A percentile compares a stretch with the other conserved stretches of the same genome.
Conservation (phyloP, 345 rosid genomes). For the Gynandropsis gynandra region DNA sequence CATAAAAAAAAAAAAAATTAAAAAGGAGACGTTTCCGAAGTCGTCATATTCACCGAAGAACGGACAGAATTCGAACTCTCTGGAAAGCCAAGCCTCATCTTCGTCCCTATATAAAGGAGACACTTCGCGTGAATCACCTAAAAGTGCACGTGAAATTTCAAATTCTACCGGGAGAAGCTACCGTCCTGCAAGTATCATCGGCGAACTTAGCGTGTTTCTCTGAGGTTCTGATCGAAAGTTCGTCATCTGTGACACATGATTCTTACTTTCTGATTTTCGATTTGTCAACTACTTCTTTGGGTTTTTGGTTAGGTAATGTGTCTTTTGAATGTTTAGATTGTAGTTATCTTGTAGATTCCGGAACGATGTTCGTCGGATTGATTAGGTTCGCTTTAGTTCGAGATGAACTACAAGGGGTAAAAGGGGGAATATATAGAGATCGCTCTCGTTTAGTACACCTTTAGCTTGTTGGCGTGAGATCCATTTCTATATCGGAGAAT, state of each 20-base stretch:
- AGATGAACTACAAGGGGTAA: background rate
- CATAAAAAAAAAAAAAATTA: background rate
- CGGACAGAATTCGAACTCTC: slow-evolving; percentile 22
- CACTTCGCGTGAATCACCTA: background rate
- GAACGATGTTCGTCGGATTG: slow-evolving; percentile 1
- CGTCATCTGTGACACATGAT: slow-evolving; percentile 30
- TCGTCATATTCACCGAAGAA: slow-evolving; percentile 1
- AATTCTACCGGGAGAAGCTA: background rate
- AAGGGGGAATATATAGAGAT: background rate
- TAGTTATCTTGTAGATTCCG: slow-evolving; percentile 1
- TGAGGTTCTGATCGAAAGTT: slow-evolving; percentile 38
- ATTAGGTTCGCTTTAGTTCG: slow-evolving; percentile 9
- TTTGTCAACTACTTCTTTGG: slow-evolving; percentile 6
- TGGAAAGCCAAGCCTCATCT: slow-evolving; percentile 17
- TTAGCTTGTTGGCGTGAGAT: no score
- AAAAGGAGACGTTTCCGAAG: background rate
- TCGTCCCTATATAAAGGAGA: slow-evolving; percentile 13
- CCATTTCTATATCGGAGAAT: background rate
- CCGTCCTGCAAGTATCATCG: slow-evolving; percentile 5
- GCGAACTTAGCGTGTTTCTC: slow-evolving; percentile 8
- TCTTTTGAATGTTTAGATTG: slow-evolving; percentile 7
- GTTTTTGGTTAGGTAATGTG: slow-evolving; percentile 20
- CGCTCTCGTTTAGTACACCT: no score
- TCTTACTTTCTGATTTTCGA: slow-evolving; percentile 3
- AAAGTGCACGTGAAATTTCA: background rate